These are phyloP conservation scores for Dillenia suffruticosa DNA, from an alignment of 164 flowering plant species.

Conservation along the genomic window DNA sequence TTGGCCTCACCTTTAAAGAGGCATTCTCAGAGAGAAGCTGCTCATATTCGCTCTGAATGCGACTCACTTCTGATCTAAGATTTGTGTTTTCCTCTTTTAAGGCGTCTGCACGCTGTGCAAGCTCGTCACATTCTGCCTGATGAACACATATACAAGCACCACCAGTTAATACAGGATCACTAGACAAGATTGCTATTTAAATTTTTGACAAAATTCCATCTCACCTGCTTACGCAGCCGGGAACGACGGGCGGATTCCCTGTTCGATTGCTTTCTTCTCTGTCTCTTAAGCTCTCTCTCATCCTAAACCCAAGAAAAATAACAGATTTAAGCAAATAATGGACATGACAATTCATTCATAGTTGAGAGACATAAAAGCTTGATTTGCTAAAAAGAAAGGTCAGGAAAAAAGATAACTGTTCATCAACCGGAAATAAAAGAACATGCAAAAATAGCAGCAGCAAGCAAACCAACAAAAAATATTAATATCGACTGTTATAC, in stretches of 20 bases:
- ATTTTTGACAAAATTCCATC: background rate
- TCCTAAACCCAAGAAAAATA: constrained; percentile 42
- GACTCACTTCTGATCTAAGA: constrained; percentile 66
- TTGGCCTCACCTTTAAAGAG: constrained; percentile 65
- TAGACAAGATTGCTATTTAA: background rate
- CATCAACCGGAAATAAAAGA: too few species aligned
- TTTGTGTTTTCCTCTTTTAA: constrained; percentile 76
- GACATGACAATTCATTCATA: too few species aligned
- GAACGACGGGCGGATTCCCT: constrained; percentile 96
- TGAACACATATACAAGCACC: background rate
- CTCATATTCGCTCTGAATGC: constrained; percentile 70
- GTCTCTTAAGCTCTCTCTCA: constrained; percentile 91
- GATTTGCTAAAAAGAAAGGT: too few species aligned
- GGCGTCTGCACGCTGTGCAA: constrained; percentile 76
- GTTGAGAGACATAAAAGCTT: too few species aligned
- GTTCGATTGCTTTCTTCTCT: constrained; percentile 95
- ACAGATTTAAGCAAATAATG: background rate
- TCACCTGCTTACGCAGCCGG: constrained; percentile 91
- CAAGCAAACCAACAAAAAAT: too few species aligned
- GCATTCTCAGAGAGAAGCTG: constrained; percentile 71
- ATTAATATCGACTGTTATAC: too few species aligned
- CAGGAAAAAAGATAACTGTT: too few species aligned
- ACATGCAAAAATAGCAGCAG: too few species aligned
- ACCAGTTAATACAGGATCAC: background rate
- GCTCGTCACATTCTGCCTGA: constrained; percentile 96